These are phyloP conservation scores for Nitzschia palea DNA, from an alignment of 108 stramenopile species.

Conservation along the genomic window DNA sequence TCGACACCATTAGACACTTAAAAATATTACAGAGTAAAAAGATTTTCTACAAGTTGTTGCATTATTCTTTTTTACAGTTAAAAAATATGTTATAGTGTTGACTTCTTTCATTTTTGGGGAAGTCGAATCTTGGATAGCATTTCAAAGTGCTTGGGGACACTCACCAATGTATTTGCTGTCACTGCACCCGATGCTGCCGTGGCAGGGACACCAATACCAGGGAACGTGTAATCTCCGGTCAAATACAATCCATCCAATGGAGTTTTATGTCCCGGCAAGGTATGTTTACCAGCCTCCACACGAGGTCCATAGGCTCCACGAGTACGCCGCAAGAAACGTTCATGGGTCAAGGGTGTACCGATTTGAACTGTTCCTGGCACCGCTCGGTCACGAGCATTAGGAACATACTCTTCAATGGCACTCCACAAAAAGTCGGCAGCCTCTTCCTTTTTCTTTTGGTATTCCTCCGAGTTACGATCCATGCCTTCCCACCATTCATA, in stretches of 20 bases:
- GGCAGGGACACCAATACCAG: slow-evolving; percentile 88
- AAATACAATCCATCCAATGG: slow-evolving; percentile 47
- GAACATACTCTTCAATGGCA: slow-evolving; percentile 89
- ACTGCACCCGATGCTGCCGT: slow-evolving; percentile 78
- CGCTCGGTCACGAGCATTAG: slow-evolving; percentile 74
- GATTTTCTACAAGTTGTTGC: not conserved
- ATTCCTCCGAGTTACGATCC: slow-evolving; percentile 78
- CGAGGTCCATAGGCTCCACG: slow-evolving; percentile 65
- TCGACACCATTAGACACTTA: not conserved
- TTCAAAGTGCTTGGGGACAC: slow-evolving; percentile 46
- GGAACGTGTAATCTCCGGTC: slow-evolving; percentile 73
- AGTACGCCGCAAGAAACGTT: slow-evolving; percentile 79
- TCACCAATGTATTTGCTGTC: slow-evolving; percentile 54
- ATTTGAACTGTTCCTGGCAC: slow-evolving; percentile 71
- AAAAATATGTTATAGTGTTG: too few species aligned
- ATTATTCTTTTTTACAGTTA: not conserved
- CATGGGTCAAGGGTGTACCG: slow-evolving; percentile 92
- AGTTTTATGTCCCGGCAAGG: slow-evolving; percentile 65
- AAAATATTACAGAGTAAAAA: not conserved
- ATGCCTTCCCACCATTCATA: slow-evolving; percentile 89
- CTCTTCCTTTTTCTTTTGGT: slow-evolving; percentile 80
- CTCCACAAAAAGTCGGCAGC: slow-evolving; percentile 89
- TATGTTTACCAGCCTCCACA: slow-evolving; percentile 62
- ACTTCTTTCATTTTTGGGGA: slow-evolving; percentile 35
- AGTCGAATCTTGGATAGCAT: slow-evolving; percentile 63